A percentile compares a stretch with the other conserved stretches of the same genome.
These are phyloP conservation scores for Trametes cinnabarina DNA, from an alignment of 768 basidiomycete genomes.

Conservation along the genomic window DNA sequence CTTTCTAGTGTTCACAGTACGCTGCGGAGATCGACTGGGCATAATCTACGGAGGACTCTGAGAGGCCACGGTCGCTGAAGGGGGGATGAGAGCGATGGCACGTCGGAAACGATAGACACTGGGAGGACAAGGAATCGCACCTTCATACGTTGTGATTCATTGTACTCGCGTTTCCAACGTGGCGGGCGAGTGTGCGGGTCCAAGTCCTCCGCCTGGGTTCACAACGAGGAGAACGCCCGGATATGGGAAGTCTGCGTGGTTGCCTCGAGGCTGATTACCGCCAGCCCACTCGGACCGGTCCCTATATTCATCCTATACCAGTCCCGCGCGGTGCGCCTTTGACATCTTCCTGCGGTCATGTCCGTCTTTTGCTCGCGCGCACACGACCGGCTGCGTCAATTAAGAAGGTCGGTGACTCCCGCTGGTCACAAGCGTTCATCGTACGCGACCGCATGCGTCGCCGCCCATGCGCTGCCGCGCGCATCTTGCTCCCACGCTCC, in stretches of 20 bases:
- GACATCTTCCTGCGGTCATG: slow-evolving; percentile 17
- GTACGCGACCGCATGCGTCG: slow-evolving; percentile 1
- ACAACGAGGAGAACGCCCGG: slow-evolving; percentile 59
- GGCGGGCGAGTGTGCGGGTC: slow-evolving; percentile 36
- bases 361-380: slow-evolving; percentile 6
- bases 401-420: not conserved
- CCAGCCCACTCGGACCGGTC: slow-evolving; percentile 20
- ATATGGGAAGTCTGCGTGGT: slow-evolving; percentile 46
- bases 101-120: slow-evolving; percentile 29
- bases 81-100: slow-evolving; percentile 30
- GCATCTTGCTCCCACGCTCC: slow-evolving; percentile 7
- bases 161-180: slow-evolving; percentile 69
- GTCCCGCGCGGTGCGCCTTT: not conserved
- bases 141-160: slow-evolving; percentile 32
- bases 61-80: slow-evolving; percentile 23
- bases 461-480: not conserved
- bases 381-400: not conserved
- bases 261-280: slow-evolving; percentile 40
- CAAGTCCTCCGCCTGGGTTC: slow-evolving; percentile 40
- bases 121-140: slow-evolving; percentile 28
- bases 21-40: slow-evolving; percentile 61
- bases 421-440: not conserved
- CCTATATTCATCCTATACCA: slow-evolving; percentile 9
- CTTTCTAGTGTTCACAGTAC: slow-evolving; percentile 46
- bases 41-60: slow-evolving; percentile 36